Conservation (phyloP, 2,329 filamentous ascomycete genomes). For the Aspergillus luchuensis region DNA sequence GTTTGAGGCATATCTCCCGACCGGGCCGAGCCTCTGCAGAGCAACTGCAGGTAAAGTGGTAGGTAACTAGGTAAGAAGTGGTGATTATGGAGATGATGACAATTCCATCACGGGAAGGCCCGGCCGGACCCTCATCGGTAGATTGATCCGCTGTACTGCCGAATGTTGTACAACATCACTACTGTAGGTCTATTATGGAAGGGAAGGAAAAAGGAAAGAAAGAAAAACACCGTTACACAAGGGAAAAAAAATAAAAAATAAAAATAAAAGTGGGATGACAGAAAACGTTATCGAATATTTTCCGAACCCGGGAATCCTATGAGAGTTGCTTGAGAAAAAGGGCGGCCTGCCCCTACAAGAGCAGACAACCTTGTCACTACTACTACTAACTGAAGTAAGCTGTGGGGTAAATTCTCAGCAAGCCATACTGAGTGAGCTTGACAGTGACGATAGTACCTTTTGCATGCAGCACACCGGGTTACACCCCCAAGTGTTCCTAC, state of each 20-base stretch:
- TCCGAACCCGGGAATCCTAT: neutral
- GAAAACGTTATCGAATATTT: neutral
- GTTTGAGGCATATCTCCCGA: conserved; percentile 16
- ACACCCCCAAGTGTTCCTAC: neutral
- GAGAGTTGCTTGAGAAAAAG: neutral
- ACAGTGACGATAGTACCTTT: neutral
- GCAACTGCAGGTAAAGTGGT: conserved; percentile 10
- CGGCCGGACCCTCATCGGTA: too few relatives aligned
- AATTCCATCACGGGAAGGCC: neutral
- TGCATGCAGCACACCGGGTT: neutral
- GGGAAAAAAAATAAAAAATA: too few relatives aligned
- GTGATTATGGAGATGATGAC: neutral
- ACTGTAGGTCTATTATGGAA: neutral
- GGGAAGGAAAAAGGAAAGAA: neutral
- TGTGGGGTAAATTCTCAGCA: neutral
- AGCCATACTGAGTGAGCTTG: neutral
- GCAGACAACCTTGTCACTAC: neutral
- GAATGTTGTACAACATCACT: conserved; percentile 18
- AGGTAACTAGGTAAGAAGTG: too few relatives aligned
- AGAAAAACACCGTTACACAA: neutral
- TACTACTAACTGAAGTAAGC: neutral
- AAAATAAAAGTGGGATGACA: neutral
- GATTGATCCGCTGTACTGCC: conserved; percentile 4
- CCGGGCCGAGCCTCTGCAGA: conserved; percentile 28
- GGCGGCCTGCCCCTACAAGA: neutral